A percentile compares a stretch with the other conserved stretches of the same genome.
Conservation (phyloP, 495 filamentous ascomycete genomes). For the Hypoxylon lenormandii region DNA sequence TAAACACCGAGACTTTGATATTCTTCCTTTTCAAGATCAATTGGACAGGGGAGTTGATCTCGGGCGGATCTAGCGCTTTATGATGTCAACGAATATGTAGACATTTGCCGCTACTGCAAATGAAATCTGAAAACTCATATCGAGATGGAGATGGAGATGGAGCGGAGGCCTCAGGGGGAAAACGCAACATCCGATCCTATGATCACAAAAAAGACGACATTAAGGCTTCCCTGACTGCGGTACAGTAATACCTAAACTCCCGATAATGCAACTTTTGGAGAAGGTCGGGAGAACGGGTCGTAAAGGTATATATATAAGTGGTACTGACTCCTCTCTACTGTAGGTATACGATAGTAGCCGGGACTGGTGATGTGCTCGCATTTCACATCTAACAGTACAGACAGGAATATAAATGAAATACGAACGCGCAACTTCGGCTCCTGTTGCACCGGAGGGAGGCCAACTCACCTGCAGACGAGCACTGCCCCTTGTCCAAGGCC, state of each 20-base stretch:
- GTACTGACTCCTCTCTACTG: constrained; percentile 21
- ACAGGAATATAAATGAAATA: constrained; percentile 13
- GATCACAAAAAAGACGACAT: constrained; percentile 22
- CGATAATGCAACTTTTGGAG: constrained; percentile 45
- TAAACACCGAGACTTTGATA: too few relatives aligned
- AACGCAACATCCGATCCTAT: constrained; percentile 30
- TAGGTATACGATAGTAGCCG: constrained; percentile 37
- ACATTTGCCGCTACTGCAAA: constrained; percentile 7
- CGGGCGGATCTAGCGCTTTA: constrained; percentile 1
- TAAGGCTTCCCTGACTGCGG: constrained; percentile 23
- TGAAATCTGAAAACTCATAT: constrained; percentile 7
- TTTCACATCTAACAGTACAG: constrained; percentile 31
- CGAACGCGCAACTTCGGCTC: constrained; percentile 32
- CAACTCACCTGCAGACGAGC: constrained; percentile 32
- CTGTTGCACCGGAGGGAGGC: constrained; percentile 24
- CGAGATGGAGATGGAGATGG: neutral
- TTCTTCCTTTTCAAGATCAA: too few relatives aligned
- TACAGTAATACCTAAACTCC: constrained; percentile 45
- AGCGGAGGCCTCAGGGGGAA: constrained; percentile 14
- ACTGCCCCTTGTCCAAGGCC: constrained; percentile 34
- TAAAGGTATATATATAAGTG: constrained; percentile 13
- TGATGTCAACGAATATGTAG: constrained; percentile 22
- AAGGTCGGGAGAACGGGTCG: constrained; percentile 25
- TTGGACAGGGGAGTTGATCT: neutral
- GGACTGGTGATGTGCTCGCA: constrained; percentile 16